Evolutionary conservation across 139 green algal genomes (phyloP), one percentile per base, ranked within the genome.

Genomic region (Eudorina sp.): DNA sequence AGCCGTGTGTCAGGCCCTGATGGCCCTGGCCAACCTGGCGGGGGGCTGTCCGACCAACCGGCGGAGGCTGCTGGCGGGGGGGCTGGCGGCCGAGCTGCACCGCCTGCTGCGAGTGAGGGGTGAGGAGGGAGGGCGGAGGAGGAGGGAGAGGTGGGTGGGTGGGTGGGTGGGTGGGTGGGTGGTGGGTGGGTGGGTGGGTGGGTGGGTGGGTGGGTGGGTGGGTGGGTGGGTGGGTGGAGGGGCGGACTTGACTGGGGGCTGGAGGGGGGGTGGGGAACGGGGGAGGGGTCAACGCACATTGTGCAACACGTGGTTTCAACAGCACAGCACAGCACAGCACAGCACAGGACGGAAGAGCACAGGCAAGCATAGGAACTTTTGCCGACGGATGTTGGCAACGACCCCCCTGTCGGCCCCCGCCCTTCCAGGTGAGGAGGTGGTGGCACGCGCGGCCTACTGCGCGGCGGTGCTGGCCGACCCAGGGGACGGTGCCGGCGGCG

Each of bases 391-490:
- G n/a, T n/a, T n/a, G n/a, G n/a, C n/a, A n/a, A n/a, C n/a, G n/a
- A n/a, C n/a, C n/a, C n/a, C n/a, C n/a, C n/a, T n/a, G n/a, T n/a
- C n/a, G 34, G 14, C 31, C 14, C 21, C 38, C 68, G 1, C 68
- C 23, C 1, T 7, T 23, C 11, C 51, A 83, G 75, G 51, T 18
- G 75, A 83, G 31, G 75, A 83, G 31, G 75, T 83, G 75, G 75
- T 83, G 48, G 75, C 51, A n/a, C 75, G 75, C 14, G 75, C 75
- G 45, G 75, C 75, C 41, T 83, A 83, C 75, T 68, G 48, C 75
- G n/a, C 48, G 19, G n/a, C 51, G 3, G 75, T 83, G 13, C 48
- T 69, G 2, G 75, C 75, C 2, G 46, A 79, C 40, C 70, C 70
- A 1, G 41, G 41, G 41, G 38, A 79, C 40, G 14, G 11, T 18